phyloP scores from a whole-genome alignment of 2,329 filamentous ascomycete species.

The Capronia coronata region DNA sequence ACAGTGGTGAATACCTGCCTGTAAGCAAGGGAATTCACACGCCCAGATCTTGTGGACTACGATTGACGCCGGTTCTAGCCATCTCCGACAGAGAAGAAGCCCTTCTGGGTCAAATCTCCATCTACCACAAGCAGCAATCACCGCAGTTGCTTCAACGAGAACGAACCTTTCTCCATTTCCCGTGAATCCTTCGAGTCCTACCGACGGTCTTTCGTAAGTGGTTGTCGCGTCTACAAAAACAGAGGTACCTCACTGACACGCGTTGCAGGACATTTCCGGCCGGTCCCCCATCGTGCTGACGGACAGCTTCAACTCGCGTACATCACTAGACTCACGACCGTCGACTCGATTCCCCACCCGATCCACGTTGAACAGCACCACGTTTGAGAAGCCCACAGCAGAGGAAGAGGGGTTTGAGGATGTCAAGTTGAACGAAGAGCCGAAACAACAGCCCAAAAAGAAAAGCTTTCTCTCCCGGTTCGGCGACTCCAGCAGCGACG shows the following conservation, averaged over 20 bases:
- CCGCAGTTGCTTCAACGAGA: constrained; percentile 65
- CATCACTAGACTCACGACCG: constrained; percentile 72
- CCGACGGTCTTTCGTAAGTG: constrained; percentile 81
- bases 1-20: constrained; percentile 89
- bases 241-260: too few species aligned
- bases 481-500: constrained; percentile 49
- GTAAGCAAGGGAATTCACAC: too few species aligned
- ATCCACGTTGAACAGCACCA: constrained; percentile 53
- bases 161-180: constrained; percentile 91
- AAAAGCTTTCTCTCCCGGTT: constrained; percentile 76
- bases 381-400: constrained; percentile 57
- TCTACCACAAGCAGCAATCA: constrained; percentile 49
- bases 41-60: too few species aligned
- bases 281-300: constrained; percentile 64
- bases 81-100: constrained; percentile 80
- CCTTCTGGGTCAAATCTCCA: constrained; percentile 60
- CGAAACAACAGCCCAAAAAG: constrained; percentile 61
- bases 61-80: constrained; percentile 49
- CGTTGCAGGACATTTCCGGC: constrained; percentile 82
- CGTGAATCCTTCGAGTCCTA: constrained; percentile 97
- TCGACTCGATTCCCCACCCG: constrained; percentile 54
- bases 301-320: constrained; percentile 58
- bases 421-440: constrained; percentile 75
- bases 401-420: constrained; percentile 64
- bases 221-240: constrained; percentile 7